Percentiles rank a stretch among this genome's conserved stretches.
Conservation (phyloP, 176 grass and related monocot species). For the Areca catechu region DNA sequence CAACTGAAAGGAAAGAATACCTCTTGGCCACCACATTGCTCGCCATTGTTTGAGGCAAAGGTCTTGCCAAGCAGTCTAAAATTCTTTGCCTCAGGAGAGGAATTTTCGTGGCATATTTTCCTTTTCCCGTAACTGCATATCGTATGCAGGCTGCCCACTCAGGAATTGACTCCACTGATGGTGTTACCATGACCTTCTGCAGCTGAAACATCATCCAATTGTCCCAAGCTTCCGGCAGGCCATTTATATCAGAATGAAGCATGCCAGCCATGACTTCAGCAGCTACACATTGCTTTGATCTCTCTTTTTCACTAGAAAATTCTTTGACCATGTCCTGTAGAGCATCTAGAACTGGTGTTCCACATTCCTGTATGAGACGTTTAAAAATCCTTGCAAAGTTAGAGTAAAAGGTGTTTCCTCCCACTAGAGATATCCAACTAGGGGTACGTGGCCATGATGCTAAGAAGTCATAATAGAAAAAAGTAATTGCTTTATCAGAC, state of each 20-base stretch:
- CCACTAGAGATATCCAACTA: conserved; percentile 72
- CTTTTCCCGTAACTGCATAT: conserved; percentile 94
- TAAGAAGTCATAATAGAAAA: conserved; percentile 96
- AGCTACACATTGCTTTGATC: conserved; percentile 89
- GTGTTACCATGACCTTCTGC: conserved; percentile 55
- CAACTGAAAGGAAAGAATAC: conserved; percentile 84
- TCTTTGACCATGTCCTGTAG: conserved; percentile 57
- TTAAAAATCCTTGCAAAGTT: conserved; percentile 96
- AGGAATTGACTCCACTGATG: conserved; percentile 88
- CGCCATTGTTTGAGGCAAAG: conserved; percentile 47
- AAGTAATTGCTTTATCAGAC: conserved; percentile 70
- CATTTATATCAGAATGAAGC: conserved; percentile 78
- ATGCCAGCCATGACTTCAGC: conserved; percentile 92
- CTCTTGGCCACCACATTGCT: conserved; percentile 85
- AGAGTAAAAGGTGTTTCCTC: conserved; percentile 55
- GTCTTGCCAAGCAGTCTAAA: conserved; percentile 60
- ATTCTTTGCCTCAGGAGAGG: conserved; percentile 74
- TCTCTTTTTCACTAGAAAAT: conserved; percentile 85
- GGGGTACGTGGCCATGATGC: conserved; percentile 83
- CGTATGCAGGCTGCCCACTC: conserved; percentile 96
- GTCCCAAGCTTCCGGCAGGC: conserved; percentile 39
- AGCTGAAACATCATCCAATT: conserved; percentile 66
- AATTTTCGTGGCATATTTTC: conserved; percentile 52
- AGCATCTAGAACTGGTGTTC: conserved; percentile 45
- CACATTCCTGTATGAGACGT: conserved; percentile 86